Base-by-base conservation (phyloP, 257 asterid genomes). In the Salvia miltiorrhiza region DNA sequence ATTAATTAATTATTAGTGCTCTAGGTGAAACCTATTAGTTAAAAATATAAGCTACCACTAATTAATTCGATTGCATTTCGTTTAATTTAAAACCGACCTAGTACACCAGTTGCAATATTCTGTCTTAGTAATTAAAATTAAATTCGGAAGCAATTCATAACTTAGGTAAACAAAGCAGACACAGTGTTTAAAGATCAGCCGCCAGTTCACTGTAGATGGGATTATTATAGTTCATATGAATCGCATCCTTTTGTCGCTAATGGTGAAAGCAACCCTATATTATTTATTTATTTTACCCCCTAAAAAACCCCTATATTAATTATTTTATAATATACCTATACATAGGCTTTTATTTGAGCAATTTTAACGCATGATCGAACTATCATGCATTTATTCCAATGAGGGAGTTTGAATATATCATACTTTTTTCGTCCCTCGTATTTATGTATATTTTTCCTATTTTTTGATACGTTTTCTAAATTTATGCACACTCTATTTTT, bases 21-120 rank as follows among this genome's bases (percentile, higher is more conserved):
- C 17, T 28, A 53, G 39, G 45, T 35, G 26, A 37, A 20, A 67
- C 55, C 60, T 39, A 40, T 23, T 13, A 40, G 13, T 68, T 39
- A 53, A 41, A 65, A 40, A 5, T 28, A 10, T 14, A 45, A 54
- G 32, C 41, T 39, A 35, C 19, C 43, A 68, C 47, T 37, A 45
- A 45, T 28, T 8, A 17, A 63, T 43, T 26, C n/a, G n/a, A 40
- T 62, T 11, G 40, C 14, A 65, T 55, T 23, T 33, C 43, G 12
- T 54, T 66, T 67, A 13, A 67, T 37, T 67, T 40, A 23, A 21
- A 23, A 39, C 71, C 71, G 71, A 65, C 71, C 58, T 16, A 9
- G n/a, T n/a, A n/a, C 32, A 7, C 24, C 37, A 44, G 41, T 8
- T 33, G 67, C 53, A 41, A 7, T 41, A 30, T 9, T 54, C 28